Conservation (phyloP, 2,329 filamentous ascomycete genomes). For the Xylaria sp. region DNA sequence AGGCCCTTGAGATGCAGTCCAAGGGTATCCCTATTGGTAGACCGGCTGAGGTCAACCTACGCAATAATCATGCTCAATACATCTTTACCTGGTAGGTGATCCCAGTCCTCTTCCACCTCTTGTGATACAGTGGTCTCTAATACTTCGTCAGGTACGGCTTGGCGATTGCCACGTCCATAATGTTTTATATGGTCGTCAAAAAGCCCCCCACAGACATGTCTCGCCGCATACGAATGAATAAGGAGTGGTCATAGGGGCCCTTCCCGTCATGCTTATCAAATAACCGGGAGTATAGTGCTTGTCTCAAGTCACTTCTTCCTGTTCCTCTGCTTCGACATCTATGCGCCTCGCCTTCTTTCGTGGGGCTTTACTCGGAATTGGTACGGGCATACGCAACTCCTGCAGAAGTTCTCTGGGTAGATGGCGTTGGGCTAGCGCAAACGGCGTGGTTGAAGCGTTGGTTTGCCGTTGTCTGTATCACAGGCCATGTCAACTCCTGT, state of each 20-base stretch:
- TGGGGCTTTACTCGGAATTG: slow-evolving; percentile 61
- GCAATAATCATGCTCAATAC: slow-evolving; percentile 98
- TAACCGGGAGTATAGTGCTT: slow-evolving; percentile 13
- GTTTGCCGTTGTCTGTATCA: slow-evolving; percentile 78
- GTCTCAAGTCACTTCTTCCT: slow-evolving; percentile 51
- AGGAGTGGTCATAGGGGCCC: slow-evolving; percentile 70
- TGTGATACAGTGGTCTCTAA: slow-evolving; percentile 32
- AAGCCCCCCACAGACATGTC: slow-evolving; percentile 81
- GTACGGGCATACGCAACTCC: slow-evolving; percentile 78
- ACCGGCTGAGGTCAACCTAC: slow-evolving; percentile 87
- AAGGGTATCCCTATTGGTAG: slow-evolving; percentile 91
- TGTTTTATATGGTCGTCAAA: slow-evolving; percentile 95
- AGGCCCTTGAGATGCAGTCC: slow-evolving; percentile 77
- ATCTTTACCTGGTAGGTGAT: slow-evolving; percentile 93
- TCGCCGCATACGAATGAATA: slow-evolving; percentile 79
- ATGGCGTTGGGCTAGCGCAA: slow-evolving; percentile 85
- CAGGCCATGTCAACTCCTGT: slow-evolving; percentile 40
- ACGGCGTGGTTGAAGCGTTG: slow-evolving; percentile 76
- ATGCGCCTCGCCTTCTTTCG: slow-evolving; percentile 52
- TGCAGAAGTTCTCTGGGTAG: slow-evolving; percentile 85
- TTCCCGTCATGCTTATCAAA: slow-evolving; percentile 18
- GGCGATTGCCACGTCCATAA: slow-evolving; percentile 85
- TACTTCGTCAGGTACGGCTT: slow-evolving; percentile 78
- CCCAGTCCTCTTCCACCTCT: slow-evolving; percentile 4
- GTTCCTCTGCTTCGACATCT: slow-evolving; percentile 57